These are phyloP conservation scores for Austroboletus rostrupii DNA, from an alignment of 1,284 basidiomycete species.

Conservation along the genomic window DNA sequence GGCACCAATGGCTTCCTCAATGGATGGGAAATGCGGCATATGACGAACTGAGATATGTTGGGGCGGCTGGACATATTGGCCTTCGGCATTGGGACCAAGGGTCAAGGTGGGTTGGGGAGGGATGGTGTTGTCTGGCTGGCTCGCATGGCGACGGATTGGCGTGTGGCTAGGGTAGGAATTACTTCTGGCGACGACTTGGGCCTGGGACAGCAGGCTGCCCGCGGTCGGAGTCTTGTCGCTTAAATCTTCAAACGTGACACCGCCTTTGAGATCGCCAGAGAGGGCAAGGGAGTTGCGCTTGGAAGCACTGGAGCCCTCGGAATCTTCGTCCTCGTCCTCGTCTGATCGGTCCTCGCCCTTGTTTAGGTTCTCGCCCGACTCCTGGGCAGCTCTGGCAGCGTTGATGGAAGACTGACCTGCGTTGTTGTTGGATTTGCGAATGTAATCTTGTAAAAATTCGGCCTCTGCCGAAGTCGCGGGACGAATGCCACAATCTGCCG, in stretches of 20 bases:
- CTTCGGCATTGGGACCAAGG: slow-evolving; percentile 42
- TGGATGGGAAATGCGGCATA: slow-evolving; percentile 74
- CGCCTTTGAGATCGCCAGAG: slow-evolving; percentile 57
- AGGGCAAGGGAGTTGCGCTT: slow-evolving; percentile 72
- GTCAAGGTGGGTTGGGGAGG: slow-evolving; percentile 51
- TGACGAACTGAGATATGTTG: slow-evolving; percentile 67
- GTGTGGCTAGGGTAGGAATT: slow-evolving; percentile 61
- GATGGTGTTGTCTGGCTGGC: slow-evolving; percentile 49
- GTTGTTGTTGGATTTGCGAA: slow-evolving; percentile 82
- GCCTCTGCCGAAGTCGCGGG: slow-evolving; percentile 85
- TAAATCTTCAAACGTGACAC: slow-evolving; percentile 55
- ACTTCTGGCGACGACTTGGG: slow-evolving; percentile 57
- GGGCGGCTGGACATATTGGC: slow-evolving; percentile 40
- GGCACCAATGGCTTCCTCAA: slow-evolving; percentile 77
- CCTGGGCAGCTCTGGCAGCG: slow-evolving; percentile 61
- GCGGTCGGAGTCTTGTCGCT: slow-evolving; percentile 82
- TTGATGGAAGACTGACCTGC: slow-evolving; percentile 70
- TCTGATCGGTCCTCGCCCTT: slow-evolving; percentile 68
- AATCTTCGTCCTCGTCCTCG: slow-evolving; percentile 81
- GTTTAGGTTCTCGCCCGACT: slow-evolving; percentile 51
- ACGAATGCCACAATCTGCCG: slow-evolving; percentile 81
- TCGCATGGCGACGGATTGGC: slow-evolving; percentile 67
- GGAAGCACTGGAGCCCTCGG: slow-evolving; percentile 63
- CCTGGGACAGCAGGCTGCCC: slow-evolving; percentile 68
- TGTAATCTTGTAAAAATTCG: slow-evolving; percentile 86